Evolutionary conservation across 805 yeast species (phyloP).

Genomic region (Blastobotrys muscicola): DNA sequence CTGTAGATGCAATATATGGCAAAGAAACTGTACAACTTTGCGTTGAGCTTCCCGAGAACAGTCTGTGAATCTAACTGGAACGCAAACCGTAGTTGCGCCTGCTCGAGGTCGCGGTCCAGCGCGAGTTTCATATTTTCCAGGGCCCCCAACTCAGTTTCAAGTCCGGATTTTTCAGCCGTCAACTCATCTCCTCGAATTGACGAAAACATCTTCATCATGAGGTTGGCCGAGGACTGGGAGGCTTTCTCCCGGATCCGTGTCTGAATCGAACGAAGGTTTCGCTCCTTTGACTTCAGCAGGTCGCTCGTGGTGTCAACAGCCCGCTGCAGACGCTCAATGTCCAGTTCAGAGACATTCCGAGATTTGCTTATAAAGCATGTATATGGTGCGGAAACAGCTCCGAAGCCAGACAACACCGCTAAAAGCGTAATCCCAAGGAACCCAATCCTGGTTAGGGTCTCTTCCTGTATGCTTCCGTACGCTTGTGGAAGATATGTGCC

Average conservation of each 20-base stretch:
- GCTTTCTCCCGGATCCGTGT: constrained; percentile 15
- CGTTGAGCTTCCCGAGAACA: constrained; percentile 23
- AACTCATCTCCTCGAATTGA: constrained; percentile 18
- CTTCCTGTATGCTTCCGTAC: constrained; percentile 11
- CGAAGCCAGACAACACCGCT: constrained; percentile 33
- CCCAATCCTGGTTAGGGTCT: constrained; percentile 28
- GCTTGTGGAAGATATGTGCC: constrained; percentile 17
- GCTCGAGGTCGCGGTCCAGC: constrained; percentile 24
- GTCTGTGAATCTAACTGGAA: constrained; percentile 24
- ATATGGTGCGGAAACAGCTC: constrained; percentile 34
- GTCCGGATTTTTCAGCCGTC: constrained; percentile 12
- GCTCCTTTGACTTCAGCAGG: constrained; percentile 21
- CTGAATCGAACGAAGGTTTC: constrained; percentile 15
- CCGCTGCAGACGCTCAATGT: constrained; percentile 22
- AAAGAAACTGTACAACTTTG: constrained; percentile 23
- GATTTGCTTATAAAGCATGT: constrained; percentile 25
- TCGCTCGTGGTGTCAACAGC: constrained; percentile 25
- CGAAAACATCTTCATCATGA: constrained; percentile 22
- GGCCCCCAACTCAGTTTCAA: constrained; percentile 27
- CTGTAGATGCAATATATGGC: constrained; percentile 34
- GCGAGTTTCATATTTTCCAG: constrained; percentile 25
- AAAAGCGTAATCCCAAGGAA: constrained; percentile 33
- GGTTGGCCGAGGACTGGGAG: constrained; percentile 20
- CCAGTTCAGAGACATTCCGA: constrained; percentile 22
- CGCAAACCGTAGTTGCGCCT: constrained; percentile 16